Percentiles rank a stretch among this genome's conserved stretches.
These are phyloP conservation scores for Curvularia sp. DNA, from an alignment of 2,329 filamentous ascomycete genomes.

Conservation along the genomic window DNA sequence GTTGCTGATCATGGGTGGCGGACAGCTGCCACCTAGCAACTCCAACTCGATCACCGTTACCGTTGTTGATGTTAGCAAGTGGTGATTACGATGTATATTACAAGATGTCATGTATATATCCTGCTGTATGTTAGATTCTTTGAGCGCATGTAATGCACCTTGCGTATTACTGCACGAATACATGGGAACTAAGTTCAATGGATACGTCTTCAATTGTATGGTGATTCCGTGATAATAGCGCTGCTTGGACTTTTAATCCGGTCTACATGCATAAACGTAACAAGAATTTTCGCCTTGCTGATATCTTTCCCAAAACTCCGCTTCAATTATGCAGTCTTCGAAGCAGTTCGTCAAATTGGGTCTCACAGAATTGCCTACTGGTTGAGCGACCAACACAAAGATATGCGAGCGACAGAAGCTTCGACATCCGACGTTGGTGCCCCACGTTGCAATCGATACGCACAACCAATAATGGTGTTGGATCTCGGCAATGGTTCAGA, in stretches of 20 bases:
- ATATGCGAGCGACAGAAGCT: not conserved
- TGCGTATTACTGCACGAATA: no score
- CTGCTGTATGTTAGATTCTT: not conserved
- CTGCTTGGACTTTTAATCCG: not conserved
- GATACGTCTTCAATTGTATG: not conserved
- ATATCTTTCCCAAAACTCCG: not conserved
- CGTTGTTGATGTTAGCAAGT: constrained; percentile 43
- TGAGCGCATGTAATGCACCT: not conserved
- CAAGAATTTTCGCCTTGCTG: not conserved
- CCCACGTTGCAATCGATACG: not conserved
- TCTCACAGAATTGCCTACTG: not conserved
- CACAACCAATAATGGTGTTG: constrained; percentile 1
- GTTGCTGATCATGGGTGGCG: constrained; percentile 54
- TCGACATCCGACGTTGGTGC: not conserved
- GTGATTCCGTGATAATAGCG: not conserved
- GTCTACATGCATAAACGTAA: not conserved
- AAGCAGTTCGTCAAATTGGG: not conserved
- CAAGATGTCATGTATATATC: not conserved
- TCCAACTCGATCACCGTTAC: constrained; percentile 43
- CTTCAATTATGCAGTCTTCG: not conserved
- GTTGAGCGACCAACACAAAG: not conserved
- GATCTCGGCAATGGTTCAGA: constrained; percentile 1
- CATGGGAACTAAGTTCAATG: not conserved
- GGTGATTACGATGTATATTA: not conserved
- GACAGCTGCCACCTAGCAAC: constrained; percentile 44